Evolutionary conservation across 306 rosid species (phyloP), one percentile per base, ranked within the genome.

Genomic region (Castanea crenata): DNA sequence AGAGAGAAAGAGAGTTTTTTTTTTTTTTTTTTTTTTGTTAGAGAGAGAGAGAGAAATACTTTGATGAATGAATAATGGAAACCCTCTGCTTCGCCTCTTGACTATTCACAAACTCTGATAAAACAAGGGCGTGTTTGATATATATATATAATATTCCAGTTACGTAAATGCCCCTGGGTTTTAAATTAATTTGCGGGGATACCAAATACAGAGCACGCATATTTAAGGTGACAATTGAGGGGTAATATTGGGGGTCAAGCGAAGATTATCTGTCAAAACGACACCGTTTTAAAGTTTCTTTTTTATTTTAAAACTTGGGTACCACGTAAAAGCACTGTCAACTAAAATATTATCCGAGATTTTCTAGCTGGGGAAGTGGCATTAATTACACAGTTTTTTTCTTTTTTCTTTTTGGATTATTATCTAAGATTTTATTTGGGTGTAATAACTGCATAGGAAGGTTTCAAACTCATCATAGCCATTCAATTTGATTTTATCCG

Each of bases 31-130:
- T 49, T 5, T 23, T 23, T 23, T 23, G 11, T 38, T 38, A 38
- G 10, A 8, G 70, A 72, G 72, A 72, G 80, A 73, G 80, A 84
- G 72, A 78, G 71, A 78, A 57, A 79, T 10, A 73, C 6, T 18
- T 41, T 41, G 46, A 2, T 8, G 67, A 78, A 76, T 89, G 94
- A 94, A 88, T 90, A 89, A 92, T 93, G 90, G 96, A 81, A 90
- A 84, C 80, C 69, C 91, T 85, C 88, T 86, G 94, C 87, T 90
- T 82, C 90, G 85, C 82, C 54, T 49, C 46, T 41, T 41, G 83
- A 71, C 86, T 80, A 79, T 80, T 46, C 34, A 74, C 23, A 80
- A 73, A 44, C 41, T 18, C 20, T 7, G 34, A 23, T 2, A 74
- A 35, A 38, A 8, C 49, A 32, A 25, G 86, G 83, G 64, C 69